Conservation (phyloP, 2,329 filamentous ascomycete genomes). For the Monosporascus sp. region DNA sequence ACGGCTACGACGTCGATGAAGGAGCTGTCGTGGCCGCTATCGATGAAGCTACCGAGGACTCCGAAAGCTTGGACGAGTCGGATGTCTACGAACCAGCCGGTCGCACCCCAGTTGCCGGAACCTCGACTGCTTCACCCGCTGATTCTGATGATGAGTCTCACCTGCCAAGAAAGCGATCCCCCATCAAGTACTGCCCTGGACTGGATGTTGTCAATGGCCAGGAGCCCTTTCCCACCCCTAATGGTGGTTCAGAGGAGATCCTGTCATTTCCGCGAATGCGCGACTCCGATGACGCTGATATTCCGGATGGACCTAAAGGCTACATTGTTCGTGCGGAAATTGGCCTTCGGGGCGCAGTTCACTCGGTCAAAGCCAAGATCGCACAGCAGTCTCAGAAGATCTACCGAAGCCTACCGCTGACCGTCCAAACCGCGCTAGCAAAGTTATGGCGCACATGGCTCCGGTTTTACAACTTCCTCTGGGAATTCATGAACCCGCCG, state of each 20-base stretch:
- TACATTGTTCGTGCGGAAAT: conserved; percentile 32
- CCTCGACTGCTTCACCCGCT: conserved; percentile 44
- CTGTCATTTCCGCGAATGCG: conserved; percentile 57
- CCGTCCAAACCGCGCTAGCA: conserved; percentile 32
- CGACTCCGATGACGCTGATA: conserved; percentile 35
- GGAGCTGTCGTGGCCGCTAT: not conserved
- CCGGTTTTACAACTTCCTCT: conserved; percentile 60
- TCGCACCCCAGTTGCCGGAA: conserved; percentile 47
- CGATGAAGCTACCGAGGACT: conserved; percentile 14
- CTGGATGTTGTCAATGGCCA: conserved; percentile 13
- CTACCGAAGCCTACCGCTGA: conserved; percentile 35
- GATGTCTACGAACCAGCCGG: conserved; percentile 50
- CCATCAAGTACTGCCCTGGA: conserved; percentile 29
- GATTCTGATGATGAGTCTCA: conserved; percentile 43
- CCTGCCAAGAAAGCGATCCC: conserved; percentile 15
- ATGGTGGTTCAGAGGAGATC: conserved; percentile 46
- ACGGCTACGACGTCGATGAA: conserved; percentile 33
- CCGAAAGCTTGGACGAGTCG: conserved; percentile 36
- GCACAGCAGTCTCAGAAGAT: conserved; percentile 13
- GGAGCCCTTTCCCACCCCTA: conserved; percentile 28
- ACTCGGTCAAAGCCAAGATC: conserved; percentile 16
- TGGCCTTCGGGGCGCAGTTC: conserved; percentile 24
- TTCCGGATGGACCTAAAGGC: conserved; percentile 37
- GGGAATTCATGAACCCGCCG: conserved; percentile 97
- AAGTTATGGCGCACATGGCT: conserved; percentile 28